Evolutionary conservation across 1,284 basidiomycete species (phyloP).

Genomic region (Cryptococcus floricola): DNA sequence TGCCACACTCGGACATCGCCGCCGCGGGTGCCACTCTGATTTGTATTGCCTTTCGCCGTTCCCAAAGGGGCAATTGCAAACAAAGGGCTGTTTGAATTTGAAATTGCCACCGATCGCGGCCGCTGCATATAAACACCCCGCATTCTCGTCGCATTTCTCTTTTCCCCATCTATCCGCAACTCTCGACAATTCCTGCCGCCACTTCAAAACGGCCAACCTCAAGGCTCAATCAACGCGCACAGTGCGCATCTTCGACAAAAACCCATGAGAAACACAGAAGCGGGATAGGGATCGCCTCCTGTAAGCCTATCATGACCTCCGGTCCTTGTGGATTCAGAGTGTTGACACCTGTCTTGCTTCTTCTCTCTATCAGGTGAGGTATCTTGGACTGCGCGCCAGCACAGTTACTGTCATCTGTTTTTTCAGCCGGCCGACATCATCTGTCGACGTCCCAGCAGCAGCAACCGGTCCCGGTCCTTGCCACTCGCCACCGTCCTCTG

Average conservation of each 20-base stretch:
- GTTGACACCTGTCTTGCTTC: slow-evolving; percentile 19
- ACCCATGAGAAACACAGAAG: slow-evolving; percentile 2
- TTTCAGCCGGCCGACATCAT: too few species aligned
- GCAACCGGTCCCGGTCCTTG: background rate
- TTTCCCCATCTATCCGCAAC: slow-evolving; percentile 3
- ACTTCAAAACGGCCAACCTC: slow-evolving; percentile 1
- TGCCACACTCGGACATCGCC: too few species aligned
- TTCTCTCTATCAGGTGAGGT: slow-evolving; percentile 19
- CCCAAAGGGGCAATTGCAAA: background rate
- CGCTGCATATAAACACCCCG: background rate
- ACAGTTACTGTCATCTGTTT: background rate
- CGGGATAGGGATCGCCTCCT: slow-evolving; percentile 9
- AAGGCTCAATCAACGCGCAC: background rate
- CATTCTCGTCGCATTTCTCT: slow-evolving; percentile 1
- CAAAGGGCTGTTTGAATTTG: background rate
- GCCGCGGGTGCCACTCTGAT: too few species aligned
- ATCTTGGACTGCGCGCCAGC: background rate
- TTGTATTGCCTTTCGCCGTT: too few species aligned
- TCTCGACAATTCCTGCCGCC: background rate
- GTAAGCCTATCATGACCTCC: slow-evolving; percentile 20
- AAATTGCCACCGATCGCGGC: background rate
- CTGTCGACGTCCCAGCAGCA: background rate
- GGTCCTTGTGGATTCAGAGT: slow-evolving; percentile 20
- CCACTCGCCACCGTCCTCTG: slow-evolving; percentile 1
- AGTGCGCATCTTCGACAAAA: background rate